phyloP scores from a whole-genome alignment of 352 stramenopile genomes.

The Globisporangium spiculum region DNA sequence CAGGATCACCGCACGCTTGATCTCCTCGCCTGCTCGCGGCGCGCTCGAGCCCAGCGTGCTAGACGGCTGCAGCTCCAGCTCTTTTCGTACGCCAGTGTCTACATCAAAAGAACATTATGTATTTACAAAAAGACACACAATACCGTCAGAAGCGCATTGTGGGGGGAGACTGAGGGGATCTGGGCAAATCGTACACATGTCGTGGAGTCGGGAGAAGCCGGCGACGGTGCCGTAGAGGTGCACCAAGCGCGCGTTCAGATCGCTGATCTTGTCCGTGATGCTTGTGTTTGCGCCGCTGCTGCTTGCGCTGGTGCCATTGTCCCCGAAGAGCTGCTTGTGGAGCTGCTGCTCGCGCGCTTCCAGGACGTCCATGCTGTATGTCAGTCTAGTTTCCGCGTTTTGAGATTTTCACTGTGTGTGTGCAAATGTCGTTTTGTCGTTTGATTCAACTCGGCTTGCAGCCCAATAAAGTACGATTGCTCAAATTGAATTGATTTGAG shows the following conservation, averaged over 20 bases:
- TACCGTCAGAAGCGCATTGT: too few relatives aligned
- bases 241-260: slow-evolving; percentile 28
- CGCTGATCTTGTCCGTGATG: slow-evolving; percentile 23
- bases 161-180: background rate
- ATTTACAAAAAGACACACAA: too few relatives aligned
- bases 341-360: slow-evolving; percentile 47
- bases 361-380: slow-evolving; percentile 49
- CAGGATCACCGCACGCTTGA: slow-evolving; percentile 63
- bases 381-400: background rate
- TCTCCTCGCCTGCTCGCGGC: slow-evolving; percentile 31
- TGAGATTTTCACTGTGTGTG: background rate
- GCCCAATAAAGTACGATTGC: background rate
- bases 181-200: slow-evolving; percentile 36
- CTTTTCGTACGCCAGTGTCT: slow-evolving; percentile 29
- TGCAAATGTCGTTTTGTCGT: background rate
- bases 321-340: slow-evolving; percentile 30
- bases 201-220: slow-evolving; percentile 40
- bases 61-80: slow-evolving; percentile 38
- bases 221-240: slow-evolving; percentile 29
- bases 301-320: slow-evolving; percentile 5
- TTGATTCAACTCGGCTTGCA: background rate
- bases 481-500: background rate
- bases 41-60: slow-evolving; percentile 22
- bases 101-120: too few relatives aligned
- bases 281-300: background rate